Evolutionary conservation across 1,139 yeast species (phyloP), one percentile per base, ranked within the genome.

Genomic region (Taphrina wiesneri): DNA sequence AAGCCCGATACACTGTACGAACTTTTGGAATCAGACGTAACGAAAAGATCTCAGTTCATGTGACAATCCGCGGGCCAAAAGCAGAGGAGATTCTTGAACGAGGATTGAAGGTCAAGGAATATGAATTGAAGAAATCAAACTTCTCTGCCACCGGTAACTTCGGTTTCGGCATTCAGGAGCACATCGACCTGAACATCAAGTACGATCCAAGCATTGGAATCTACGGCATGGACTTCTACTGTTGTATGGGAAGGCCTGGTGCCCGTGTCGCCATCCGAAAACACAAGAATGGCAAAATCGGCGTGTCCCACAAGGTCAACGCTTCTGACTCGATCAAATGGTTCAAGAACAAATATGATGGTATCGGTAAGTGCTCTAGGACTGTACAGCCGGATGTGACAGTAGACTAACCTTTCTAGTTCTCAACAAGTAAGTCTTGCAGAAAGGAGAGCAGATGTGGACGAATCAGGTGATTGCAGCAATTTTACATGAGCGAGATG

Each of bases 161-260:
- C 79, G 99, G 99, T 85, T 93, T 93, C 88, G 99, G 99, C 88
- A 86, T 93, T 80, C 90, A 90, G 77, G 99, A 93, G 86, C 99
- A 93, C 88, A 93, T 93, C 79, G 99, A 93, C 83, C 88, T 93
- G 82, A 99, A 99, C 87, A 93, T 93, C 89, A 95, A 95, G 86
- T 93, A 93, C 85, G 99, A 95, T 83, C 99, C 99, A 82, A 86
- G 90, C 80, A 95, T 93, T 79, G 99, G 99, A 82, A 93, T 93
- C 82, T 95, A 93, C 93, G 99, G 99, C 87, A 93, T 93, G 99
- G 99, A 93, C 84, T 93, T 93, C 88, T 95, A 91, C 93, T 93
- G 93, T 80, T 97, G 92, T 80, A 85, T 93, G 86, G 97, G 97
- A 81, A 92, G 99, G 85, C 96, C 97, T 79, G 99, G 99, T 85